A percentile compares a stretch with the other conserved stretches of the same genome.
Conservation (phyloP, 768 basidiomycete species). For the Boletus barrowsii region DNA sequence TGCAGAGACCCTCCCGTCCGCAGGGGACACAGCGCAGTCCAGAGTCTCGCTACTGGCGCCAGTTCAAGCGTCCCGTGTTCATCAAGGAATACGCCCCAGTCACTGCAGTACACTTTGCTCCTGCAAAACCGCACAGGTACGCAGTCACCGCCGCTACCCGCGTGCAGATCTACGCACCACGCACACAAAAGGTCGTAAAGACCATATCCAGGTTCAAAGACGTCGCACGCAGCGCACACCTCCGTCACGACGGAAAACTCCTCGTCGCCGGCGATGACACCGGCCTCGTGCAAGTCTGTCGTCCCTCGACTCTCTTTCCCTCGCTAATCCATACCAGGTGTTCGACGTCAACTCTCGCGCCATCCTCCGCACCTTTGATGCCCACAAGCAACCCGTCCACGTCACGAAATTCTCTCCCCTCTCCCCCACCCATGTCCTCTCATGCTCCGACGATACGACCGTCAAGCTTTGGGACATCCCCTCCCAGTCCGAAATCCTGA, state of each 20-base stretch:
- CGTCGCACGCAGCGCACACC: conserved; percentile 83
- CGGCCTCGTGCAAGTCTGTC: conserved; percentile 70
- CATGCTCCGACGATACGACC: conserved; percentile 95
- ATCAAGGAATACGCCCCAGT: conserved; percentile 97
- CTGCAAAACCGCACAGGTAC: conserved; percentile 85
- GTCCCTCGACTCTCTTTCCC: not conserved
- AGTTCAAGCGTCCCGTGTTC: conserved; percentile 88
- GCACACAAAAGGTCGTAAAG: conserved; percentile 95
- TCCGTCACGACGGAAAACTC: conserved; percentile 91
- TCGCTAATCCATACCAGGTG: conserved; percentile 44
- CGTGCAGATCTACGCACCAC: conserved; percentile 93
- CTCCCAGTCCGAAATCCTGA: conserved; percentile 72
- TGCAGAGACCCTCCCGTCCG: conserved; percentile 56
- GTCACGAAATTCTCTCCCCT: conserved; percentile 88
- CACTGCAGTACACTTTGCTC: conserved; percentile 90
- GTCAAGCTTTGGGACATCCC: conserved; percentile 95
- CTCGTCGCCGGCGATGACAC: conserved; percentile 94
- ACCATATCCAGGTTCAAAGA: conserved; percentile 97
- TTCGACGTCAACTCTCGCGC: conserved; percentile 94
- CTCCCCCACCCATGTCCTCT: conserved; percentile 79
- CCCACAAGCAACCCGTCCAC: conserved; percentile 96
- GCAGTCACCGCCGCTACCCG: conserved; percentile 93
- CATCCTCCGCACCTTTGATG: conserved; percentile 86
- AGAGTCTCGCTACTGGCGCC: conserved; percentile 84
- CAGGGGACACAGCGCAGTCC: conserved; percentile 57